A percentile compares a stretch with the other conserved stretches of the same genome.
These are phyloP conservation scores for Collybia mongolica DNA, from an alignment of 768 basidiomycete species.

Conservation along the genomic window DNA sequence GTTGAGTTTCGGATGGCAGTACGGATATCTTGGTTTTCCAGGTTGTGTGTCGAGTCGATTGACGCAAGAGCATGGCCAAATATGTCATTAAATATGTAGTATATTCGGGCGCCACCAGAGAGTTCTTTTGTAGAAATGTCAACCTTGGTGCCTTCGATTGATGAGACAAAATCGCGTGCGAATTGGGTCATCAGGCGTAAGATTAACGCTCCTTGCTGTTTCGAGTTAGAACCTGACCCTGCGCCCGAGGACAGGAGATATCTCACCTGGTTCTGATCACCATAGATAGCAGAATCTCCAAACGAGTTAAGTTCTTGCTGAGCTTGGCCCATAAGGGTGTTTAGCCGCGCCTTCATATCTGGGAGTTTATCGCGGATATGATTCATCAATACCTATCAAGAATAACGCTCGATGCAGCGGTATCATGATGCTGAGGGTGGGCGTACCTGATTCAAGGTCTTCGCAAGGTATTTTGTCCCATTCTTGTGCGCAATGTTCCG, in stretches of 20 bases:
- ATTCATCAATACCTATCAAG: slow-evolving; percentile 79
- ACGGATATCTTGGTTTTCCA: slow-evolving; percentile 93
- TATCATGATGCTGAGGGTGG: not conserved
- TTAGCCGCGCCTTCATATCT: slow-evolving; percentile 98
- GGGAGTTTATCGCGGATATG: slow-evolving; percentile 99
- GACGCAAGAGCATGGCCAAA: slow-evolving; percentile 90
- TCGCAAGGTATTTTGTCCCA: slow-evolving; percentile 94
- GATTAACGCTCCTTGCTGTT: slow-evolving; percentile 81
- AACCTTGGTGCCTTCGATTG: slow-evolving; percentile 95
- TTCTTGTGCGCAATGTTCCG: slow-evolving; percentile 96
- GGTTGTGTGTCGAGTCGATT: slow-evolving; percentile 87
- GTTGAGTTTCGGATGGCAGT: slow-evolving; percentile 99
- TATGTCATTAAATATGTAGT: slow-evolving; percentile 99
- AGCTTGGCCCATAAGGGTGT: slow-evolving; percentile 98
- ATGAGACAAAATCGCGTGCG: slow-evolving; percentile 93
- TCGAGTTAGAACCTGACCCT: slow-evolving; percentile 10
- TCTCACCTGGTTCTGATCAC: slow-evolving; percentile 80
- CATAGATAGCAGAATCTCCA: slow-evolving; percentile 89
- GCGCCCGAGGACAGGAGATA: not conserved
- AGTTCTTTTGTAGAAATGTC: slow-evolving; percentile 98
- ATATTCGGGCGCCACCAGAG: slow-evolving; percentile 95
- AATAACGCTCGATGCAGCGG: not conserved
- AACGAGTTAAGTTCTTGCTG: slow-evolving; percentile 98
- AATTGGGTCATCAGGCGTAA: slow-evolving; percentile 98
- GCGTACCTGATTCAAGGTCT: slow-evolving; percentile 87